Evolutionary conservation across 2,329 filamentous ascomycete genomes (phyloP).

Genomic region (Xylaria sp.): DNA sequence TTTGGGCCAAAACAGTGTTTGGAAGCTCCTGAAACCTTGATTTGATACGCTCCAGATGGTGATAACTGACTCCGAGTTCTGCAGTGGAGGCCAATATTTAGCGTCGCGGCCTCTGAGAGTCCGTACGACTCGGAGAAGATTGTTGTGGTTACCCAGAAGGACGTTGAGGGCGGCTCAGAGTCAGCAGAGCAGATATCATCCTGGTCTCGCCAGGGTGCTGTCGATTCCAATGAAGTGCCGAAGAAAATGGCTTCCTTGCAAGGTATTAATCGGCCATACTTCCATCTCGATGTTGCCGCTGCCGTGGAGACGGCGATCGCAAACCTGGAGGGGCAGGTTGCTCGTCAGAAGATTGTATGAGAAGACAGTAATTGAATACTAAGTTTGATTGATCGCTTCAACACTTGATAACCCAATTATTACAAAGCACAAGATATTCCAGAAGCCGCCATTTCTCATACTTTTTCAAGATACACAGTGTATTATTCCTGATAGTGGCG

Average conservation of each 20-base stretch:
- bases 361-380: neutral
- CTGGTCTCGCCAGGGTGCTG: slow-evolving; percentile 36
- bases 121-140: slow-evolving; percentile 25
- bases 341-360: slow-evolving; percentile 23
- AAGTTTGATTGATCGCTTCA: neutral
- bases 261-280: slow-evolving; percentile 62
- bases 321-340: slow-evolving; percentile 45
- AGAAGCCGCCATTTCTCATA: no score
- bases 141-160: slow-evolving; percentile 31
- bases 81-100: slow-evolving; percentile 45
- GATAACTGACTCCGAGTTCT: no score
- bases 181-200: slow-evolving; percentile 32
- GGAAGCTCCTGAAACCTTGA: no score
- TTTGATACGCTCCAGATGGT: no score
- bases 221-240: slow-evolving; percentile 46
- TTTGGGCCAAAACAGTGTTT: no score
- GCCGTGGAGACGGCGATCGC: slow-evolving; percentile 58
- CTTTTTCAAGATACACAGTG: neutral
- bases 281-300: slow-evolving; percentile 62
- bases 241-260: slow-evolving; percentile 53
- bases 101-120: slow-evolving; percentile 38
- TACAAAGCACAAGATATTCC: no score
- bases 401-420: neutral
- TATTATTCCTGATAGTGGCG: neutral
- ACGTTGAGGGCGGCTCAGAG: slow-evolving; percentile 28